Conservation (phyloP, 2,329 filamentous ascomycete species). For the Ophiostoma sp. region DNA sequence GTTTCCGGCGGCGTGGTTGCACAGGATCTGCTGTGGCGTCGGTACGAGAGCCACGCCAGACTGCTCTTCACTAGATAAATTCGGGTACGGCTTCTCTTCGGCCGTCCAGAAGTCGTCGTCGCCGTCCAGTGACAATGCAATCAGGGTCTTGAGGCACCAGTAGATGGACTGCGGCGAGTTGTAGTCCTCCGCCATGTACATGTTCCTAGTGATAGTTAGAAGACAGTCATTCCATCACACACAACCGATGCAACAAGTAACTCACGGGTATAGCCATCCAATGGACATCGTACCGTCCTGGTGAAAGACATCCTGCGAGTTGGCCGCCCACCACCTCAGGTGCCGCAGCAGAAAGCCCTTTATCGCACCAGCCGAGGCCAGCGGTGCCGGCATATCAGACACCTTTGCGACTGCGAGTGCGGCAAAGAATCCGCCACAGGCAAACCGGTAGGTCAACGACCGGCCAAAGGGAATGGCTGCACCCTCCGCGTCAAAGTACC, state of each 20-base stretch:
- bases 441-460: constrained; percentile 43
- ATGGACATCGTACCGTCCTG: constrained; percentile 42
- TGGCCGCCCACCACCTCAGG: constrained; percentile 40
- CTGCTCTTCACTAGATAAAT: neutral
- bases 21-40: constrained; percentile 40
- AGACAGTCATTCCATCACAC: neutral
- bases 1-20: constrained; percentile 29
- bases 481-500: constrained; percentile 39
- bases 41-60: constrained; percentile 39
- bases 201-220: constrained; percentile 35
- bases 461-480: constrained; percentile 43
- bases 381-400: constrained; percentile 32
- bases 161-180: constrained; percentile 53
- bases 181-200: constrained; percentile 52
- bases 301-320: constrained; percentile 37
- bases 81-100: constrained; percentile 36
- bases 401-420: constrained; percentile 37
- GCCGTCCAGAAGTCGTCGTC: constrained; percentile 43
- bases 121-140: constrained; percentile 36
- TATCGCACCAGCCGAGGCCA: constrained; percentile 34
- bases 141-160: constrained; percentile 49
- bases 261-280: constrained; percentile 31
- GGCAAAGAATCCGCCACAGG: constrained; percentile 40
- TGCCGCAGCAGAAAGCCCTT: constrained; percentile 42
- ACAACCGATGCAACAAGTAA: neutral